Evolutionary conservation across 2,329 filamentous ascomycete species (phyloP).

Genomic region (Talaromyces albobiverticillius): DNA sequence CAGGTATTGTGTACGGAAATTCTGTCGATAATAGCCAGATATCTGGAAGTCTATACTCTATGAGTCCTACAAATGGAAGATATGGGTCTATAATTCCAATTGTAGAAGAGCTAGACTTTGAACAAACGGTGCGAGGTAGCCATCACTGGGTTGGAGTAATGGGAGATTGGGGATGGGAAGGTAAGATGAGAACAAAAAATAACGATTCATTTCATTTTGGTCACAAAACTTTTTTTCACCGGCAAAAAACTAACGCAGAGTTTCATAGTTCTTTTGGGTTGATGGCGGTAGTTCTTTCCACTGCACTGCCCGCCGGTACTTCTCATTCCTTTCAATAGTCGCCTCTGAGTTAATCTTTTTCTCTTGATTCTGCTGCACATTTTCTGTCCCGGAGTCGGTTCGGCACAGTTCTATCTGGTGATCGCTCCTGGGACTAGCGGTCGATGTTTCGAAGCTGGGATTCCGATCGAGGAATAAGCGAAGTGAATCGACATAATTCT

Average conservation of each 20-base stretch:
- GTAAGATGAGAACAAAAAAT: conserved; percentile 50
- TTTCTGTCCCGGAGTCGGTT: conserved; percentile 2
- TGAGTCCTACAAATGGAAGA: conserved; percentile 18
- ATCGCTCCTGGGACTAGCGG: background rate
- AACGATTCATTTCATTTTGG: too few relatives aligned
- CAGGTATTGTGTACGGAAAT: background rate
- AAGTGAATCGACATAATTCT: conserved; percentile 29
- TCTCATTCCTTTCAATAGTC: background rate
- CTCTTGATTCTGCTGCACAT: background rate
- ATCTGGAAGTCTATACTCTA: conserved; percentile 4
- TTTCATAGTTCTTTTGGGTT: conserved; percentile 36
- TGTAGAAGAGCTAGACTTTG: conserved; percentile 50
- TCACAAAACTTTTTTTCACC: background rate
- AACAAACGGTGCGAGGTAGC: conserved; percentile 63
- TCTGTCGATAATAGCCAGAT: conserved; percentile 3
- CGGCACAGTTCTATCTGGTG: background rate
- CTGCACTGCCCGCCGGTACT: background rate
- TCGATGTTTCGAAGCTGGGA: conserved; percentile 1
- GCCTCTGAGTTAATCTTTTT: background rate
- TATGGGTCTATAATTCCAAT: conserved; percentile 29
- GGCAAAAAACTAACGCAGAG: conserved; percentile 13
- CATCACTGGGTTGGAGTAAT: conserved; percentile 70
- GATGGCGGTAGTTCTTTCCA: conserved; percentile 1
- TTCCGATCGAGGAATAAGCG: conserved; percentile 23
- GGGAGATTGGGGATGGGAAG: conserved; percentile 71